These are phyloP conservation scores for Debaryomyces tyrocola DNA, from an alignment of 805 yeast genomes.

Conservation along the genomic window DNA sequence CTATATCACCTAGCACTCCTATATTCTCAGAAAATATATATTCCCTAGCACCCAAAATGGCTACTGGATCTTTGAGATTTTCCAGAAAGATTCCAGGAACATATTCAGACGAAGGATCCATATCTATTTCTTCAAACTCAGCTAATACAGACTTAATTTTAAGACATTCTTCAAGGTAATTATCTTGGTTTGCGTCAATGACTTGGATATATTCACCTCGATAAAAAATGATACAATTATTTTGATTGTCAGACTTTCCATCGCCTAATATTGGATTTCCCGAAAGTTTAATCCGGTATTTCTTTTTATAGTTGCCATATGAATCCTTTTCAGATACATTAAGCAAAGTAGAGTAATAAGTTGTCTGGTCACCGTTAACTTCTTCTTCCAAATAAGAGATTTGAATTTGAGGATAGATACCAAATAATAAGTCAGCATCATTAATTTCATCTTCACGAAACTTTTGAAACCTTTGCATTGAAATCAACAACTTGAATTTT, in stretches of 20 bases:
- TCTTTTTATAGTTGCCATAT: constrained; percentile 39
- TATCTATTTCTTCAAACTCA: constrained; percentile 82
- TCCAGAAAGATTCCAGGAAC: constrained; percentile 45
- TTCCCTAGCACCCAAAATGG: constrained; percentile 93
- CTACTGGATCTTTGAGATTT: constrained; percentile 49
- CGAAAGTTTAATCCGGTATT: constrained; percentile 68
- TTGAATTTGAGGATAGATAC: constrained; percentile 67
- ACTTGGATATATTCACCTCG: constrained; percentile 95
- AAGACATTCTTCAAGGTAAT: constrained; percentile 89
- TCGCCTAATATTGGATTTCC: constrained; percentile 96
- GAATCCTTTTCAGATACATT: constrained; percentile 47
- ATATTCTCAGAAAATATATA: constrained; percentile 90
- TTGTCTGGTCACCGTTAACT: constrained; percentile 42
- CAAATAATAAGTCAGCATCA: constrained; percentile 65
- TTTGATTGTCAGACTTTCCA: constrained; percentile 95
- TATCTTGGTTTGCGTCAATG: constrained; percentile 95
- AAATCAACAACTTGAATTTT: constrained; percentile 76
- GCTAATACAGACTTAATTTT: constrained; percentile 85
- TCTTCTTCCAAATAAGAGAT: constrained; percentile 58
- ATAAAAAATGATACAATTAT: constrained; percentile 79
- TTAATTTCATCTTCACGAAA: constrained; percentile 65
- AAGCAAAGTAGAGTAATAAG: constrained; percentile 62
- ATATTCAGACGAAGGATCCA: constrained; percentile 54
- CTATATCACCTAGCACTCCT: constrained; percentile 92
- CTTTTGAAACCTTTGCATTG: constrained; percentile 81